Conservation (phyloP, 2,329 filamentous ascomycete species). For the Raffaelea albimanens region DNA sequence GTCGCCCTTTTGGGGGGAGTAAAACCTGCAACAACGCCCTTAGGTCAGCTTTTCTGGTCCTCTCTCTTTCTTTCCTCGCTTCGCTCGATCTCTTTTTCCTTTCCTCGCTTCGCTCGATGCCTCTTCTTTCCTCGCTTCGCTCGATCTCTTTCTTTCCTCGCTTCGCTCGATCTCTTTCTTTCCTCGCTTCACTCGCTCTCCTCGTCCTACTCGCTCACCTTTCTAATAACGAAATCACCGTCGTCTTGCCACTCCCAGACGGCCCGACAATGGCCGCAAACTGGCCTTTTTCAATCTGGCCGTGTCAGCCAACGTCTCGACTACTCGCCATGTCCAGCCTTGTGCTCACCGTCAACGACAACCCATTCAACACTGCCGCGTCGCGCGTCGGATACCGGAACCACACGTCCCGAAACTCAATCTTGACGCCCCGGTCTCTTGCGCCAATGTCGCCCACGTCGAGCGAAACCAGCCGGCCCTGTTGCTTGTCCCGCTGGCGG, state of each 20-base stretch:
- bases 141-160: too few relatives aligned
- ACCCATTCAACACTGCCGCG: not conserved
- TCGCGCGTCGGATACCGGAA: not conserved
- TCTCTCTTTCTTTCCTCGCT: too few relatives aligned
- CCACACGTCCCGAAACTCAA: not conserved
- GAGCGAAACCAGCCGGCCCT: constrained; percentile 14
- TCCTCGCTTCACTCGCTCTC: too few relatives aligned
- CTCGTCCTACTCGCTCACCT: constrained; percentile 10
- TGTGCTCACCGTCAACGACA: constrained; percentile 19
- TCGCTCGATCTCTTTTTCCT: too few relatives aligned
- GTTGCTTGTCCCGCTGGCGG: constrained; percentile 10
- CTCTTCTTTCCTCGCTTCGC: too few relatives aligned
- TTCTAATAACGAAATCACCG: constrained; percentile 40
- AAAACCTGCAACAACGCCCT: too few relatives aligned
- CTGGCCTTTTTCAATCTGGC: constrained; percentile 11
- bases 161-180: too few relatives aligned
- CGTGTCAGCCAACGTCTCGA: not conserved
- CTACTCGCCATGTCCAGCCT: constrained; percentile 45
- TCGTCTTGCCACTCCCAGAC: constrained; percentile 23
- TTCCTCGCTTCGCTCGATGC: too few relatives aligned
- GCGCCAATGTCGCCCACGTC: constrained; percentile 27
- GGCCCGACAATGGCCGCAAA: constrained; percentile 23
- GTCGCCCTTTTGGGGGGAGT: constrained; percentile 34
- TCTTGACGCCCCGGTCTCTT: constrained; percentile 27
- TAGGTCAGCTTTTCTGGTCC: too few relatives aligned